Evolutionary conservation across 768 basidiomycete species (phyloP).

Genomic region (Harrya chromipes): DNA sequence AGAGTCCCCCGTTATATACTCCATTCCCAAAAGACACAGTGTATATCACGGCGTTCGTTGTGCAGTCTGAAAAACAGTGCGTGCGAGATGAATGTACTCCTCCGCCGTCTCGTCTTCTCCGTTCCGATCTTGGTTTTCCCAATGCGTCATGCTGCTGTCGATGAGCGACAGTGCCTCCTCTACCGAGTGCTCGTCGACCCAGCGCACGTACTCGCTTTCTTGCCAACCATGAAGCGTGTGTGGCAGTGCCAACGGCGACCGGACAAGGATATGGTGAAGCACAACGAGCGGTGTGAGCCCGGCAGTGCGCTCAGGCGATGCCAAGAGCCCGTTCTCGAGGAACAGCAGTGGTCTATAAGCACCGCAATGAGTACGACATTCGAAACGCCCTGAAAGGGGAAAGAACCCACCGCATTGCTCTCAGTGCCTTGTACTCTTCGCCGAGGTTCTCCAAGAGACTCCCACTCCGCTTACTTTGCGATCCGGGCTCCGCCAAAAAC

Average conservation of each 20-base stretch:
- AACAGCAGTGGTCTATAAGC: constrained; percentile 76
- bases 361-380: not conserved
- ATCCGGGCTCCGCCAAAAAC: constrained; percentile 56
- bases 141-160: constrained; percentile 72
- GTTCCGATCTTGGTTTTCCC: constrained; percentile 71
- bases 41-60: constrained; percentile 10
- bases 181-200: constrained; percentile 88
- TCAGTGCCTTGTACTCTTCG: constrained; percentile 80
- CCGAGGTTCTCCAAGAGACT: constrained; percentile 69
- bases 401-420: constrained; percentile 74
- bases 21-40: not conserved
- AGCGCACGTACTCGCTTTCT: constrained; percentile 93
- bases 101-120: constrained; percentile 45
- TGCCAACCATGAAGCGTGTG: constrained; percentile 92
- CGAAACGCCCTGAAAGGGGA: not conserved
- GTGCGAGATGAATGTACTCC: constrained; percentile 68
- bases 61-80: constrained; percentile 56
- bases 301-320: constrained; percentile 60
- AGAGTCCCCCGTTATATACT: too few species aligned
- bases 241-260: constrained; percentile 81
- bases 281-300: constrained; percentile 87
- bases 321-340: constrained; percentile 72
- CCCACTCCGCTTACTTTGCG: constrained; percentile 56
- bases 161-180: constrained; percentile 79
- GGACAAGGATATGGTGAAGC: constrained; percentile 88